Percentiles rank a stretch among this genome's conserved stretches.
Conservation (phyloP, 768 basidiomycete species). For the Coprinellus micaceus region DNA sequence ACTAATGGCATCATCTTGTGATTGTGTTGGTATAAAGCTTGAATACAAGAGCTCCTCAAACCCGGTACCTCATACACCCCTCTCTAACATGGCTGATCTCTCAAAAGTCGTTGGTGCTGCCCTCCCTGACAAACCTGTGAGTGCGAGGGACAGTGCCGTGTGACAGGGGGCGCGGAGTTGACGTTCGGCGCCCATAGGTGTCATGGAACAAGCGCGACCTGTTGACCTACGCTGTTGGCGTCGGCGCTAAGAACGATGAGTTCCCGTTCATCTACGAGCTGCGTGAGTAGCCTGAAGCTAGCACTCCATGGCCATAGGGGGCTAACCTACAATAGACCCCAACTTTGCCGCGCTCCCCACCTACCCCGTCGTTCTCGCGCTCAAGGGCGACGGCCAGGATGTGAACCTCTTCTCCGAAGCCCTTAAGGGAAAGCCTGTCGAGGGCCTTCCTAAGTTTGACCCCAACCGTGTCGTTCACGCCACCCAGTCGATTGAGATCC, state of each 20-base stretch:
- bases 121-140: slow-evolving; percentile 50
- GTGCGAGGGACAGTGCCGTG: no score
- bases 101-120: slow-evolving; percentile 62
- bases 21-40: no score
- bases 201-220: slow-evolving; percentile 84
- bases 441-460: slow-evolving; percentile 69
- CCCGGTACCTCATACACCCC: not conserved
- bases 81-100: slow-evolving; percentile 39
- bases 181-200: no score
- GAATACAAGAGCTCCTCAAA: no score
- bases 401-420: slow-evolving; percentile 64
- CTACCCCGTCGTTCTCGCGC: slow-evolving; percentile 73
- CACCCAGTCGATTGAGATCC: slow-evolving; percentile 73
- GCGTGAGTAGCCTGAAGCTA: no score
- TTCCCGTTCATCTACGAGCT: slow-evolving; percentile 67
- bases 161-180: no score
- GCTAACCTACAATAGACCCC: no score
- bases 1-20: no score
- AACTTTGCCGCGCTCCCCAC: slow-evolving; percentile 78
- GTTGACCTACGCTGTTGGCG: slow-evolving; percentile 72
- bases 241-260: slow-evolving; percentile 78
- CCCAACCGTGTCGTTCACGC: slow-evolving; percentile 74
- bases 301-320: no score
- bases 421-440: slow-evolving; percentile 41
- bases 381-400: slow-evolving; percentile 69